A percentile compares a stretch with the other conserved stretches of the same genome.
Conservation (phyloP, 441 rosid genomes). For the Gossypium gossypioides region DNA sequence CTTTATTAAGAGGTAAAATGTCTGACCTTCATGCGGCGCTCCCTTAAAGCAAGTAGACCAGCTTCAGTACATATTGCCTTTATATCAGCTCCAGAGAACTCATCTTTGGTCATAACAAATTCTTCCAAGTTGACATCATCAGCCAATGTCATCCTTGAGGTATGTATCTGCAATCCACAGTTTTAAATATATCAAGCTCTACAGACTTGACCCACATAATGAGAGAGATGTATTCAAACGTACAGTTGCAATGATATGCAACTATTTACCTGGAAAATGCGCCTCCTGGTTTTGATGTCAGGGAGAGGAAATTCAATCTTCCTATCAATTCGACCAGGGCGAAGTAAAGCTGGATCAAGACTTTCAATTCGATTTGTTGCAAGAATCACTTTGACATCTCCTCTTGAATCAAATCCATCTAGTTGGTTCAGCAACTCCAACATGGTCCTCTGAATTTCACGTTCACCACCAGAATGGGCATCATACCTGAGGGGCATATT, state of each 20-base stretch:
- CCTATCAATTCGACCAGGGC: too few species aligned
- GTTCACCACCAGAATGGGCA: slow-evolving; percentile 91
- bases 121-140: background rate
- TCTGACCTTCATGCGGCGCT: slow-evolving; percentile 89
- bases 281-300: too few species aligned
- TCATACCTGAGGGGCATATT: slow-evolving; percentile 44
- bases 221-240: too few species aligned
- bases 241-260: background rate
- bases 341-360: too few species aligned
- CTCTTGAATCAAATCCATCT: too few species aligned
- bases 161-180: slow-evolving; percentile 58
- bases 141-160: slow-evolving; percentile 33
- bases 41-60: slow-evolving; percentile 84
- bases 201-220: background rate
- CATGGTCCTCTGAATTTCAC: too few species aligned
- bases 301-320: too few species aligned
- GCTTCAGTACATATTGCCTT: slow-evolving; percentile 66
- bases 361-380: too few species aligned
- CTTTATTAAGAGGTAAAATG: background rate
- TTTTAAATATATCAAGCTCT: background rate
- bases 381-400: too few species aligned
- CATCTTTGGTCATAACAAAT: background rate
- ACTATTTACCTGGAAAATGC: slow-evolving; percentile 34
- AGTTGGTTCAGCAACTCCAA: too few species aligned
- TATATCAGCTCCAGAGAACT: background rate